A percentile compares a stretch with the other conserved stretches of the same genome.
phyloP scores from a whole-genome alignment of 805 yeast genomes.

The Tetrapisispora fleetii region DNA sequence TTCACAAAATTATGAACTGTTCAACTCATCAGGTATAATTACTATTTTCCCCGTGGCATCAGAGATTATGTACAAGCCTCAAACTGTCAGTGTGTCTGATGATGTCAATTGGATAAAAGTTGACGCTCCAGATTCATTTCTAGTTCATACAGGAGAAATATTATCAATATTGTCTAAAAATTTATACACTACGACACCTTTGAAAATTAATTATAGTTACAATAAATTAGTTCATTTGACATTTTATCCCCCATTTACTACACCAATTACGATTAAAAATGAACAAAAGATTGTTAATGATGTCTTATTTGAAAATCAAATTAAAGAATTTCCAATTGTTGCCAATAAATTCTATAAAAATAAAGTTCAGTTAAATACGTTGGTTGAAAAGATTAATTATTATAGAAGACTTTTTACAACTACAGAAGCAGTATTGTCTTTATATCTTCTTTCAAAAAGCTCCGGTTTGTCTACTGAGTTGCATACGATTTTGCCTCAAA shows the following conservation, averaged over 20 bases:
- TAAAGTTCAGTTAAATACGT: conserved; percentile 9
- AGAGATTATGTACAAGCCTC: conserved; percentile 19
- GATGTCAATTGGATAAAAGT: conserved; percentile 16
- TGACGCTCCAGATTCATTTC: conserved; percentile 21
- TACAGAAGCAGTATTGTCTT: conserved; percentile 22
- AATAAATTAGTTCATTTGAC: conserved; percentile 15
- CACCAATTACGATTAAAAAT: conserved; percentile 4
- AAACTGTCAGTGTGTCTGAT: conserved; percentile 17
- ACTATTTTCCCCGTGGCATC: conserved; percentile 21
- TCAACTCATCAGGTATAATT: conserved; percentile 17
- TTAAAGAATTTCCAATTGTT: conserved; percentile 18
- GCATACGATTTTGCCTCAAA: conserved; percentile 19
- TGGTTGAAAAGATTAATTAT: conserved; percentile 12
- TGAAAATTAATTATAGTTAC: conserved; percentile 13
- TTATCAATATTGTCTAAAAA: conserved; percentile 16
- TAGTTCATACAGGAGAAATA: conserved; percentile 22
- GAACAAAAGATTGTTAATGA: conserved; percentile 6
- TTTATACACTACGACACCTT: conserved; percentile 15
- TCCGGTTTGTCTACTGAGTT: conserved; percentile 13
- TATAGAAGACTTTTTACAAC: conserved; percentile 19
- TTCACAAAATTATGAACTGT: conserved; percentile 11
- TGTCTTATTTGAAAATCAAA: conserved; percentile 14
- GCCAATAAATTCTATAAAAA: conserved; percentile 16
- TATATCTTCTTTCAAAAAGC: conserved; percentile 18
- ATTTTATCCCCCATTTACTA: conserved; percentile 14